Evolutionary conservation across 2,329 filamentous ascomycete genomes (phyloP).

Genomic region (Aotearoamyces nothofagi): DNA sequence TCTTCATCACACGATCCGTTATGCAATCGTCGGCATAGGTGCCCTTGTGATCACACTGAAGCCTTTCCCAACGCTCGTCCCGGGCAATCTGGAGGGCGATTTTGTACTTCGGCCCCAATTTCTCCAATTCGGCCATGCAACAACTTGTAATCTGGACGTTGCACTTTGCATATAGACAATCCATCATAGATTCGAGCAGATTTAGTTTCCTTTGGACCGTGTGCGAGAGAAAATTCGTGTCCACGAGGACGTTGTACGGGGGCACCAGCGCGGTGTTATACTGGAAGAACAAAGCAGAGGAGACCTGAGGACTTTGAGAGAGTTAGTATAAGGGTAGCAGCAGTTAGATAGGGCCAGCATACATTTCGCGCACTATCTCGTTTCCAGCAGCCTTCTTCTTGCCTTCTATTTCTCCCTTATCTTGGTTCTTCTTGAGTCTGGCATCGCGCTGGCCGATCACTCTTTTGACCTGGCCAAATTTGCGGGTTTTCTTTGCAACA

Average conservation of each 20-base stretch:
- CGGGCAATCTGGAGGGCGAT: constrained; percentile 74
- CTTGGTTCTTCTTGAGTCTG: constrained; percentile 67
- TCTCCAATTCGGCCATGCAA: constrained; percentile 72
- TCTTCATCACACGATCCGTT: constrained; percentile 56
- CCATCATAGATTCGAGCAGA: constrained; percentile 79
- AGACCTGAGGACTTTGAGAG: constrained; percentile 49
- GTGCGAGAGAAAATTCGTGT: constrained; percentile 85
- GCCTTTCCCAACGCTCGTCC: constrained; percentile 74
- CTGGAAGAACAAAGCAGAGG: constrained; percentile 74
- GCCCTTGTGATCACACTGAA: constrained; percentile 84
- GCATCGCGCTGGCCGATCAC: constrained; percentile 71
- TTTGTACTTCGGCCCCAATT: constrained; percentile 76
- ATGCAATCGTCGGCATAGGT: constrained; percentile 79
- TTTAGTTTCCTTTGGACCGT: constrained; percentile 86
- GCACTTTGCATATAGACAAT: constrained; percentile 83
- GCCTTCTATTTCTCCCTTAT: constrained; percentile 46
- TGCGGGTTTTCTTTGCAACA: constrained; percentile 77
- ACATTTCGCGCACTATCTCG: constrained; percentile 62
- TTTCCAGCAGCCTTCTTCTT: constrained; percentile 35
- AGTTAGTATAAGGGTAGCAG: too few relatives aligned
- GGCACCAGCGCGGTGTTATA: constrained; percentile 68
- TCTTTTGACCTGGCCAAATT: constrained; percentile 76
- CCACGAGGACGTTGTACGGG: constrained; percentile 44
- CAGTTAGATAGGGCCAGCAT: too few relatives aligned
- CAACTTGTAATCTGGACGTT: constrained; percentile 77